These are phyloP conservation scores for Ormosia semicastrata DNA, from an alignment of 306 rosid genomes.

Conservation along the genomic window DNA sequence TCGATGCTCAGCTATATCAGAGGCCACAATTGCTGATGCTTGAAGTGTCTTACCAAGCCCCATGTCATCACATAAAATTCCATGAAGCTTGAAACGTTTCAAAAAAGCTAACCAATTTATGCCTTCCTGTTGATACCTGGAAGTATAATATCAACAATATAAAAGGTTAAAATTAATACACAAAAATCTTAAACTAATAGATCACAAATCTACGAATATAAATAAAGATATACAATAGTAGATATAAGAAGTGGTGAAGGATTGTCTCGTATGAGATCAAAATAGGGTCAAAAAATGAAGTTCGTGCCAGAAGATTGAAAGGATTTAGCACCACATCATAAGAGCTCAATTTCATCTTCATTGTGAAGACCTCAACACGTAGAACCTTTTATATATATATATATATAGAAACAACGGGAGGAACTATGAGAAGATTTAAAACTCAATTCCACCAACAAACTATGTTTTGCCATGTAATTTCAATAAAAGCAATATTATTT, in stretches of 20 bases:
- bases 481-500: background rate
- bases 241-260: background rate
- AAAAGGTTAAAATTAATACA: background rate
- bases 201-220: background rate
- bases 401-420: background rate
- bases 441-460: background rate
- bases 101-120: constrained; percentile 96
- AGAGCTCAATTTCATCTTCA: background rate
- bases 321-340: background rate
- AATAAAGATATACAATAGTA: background rate
- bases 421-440: constrained; percentile 2
- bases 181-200: background rate
- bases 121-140: constrained; percentile 98
- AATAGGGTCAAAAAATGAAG: constrained; percentile 20
- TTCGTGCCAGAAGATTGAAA: background rate
- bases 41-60: constrained; percentile 99
- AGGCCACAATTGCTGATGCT: constrained; percentile 94
- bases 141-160: constrained; percentile 24
- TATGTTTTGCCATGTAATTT: background rate
- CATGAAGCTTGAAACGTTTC: constrained; percentile 99
- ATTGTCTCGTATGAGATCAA: background rate
- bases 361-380: background rate
- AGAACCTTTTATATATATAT: background rate
- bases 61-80: constrained; percentile 99
- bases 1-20: constrained; percentile 71